Evolutionary conservation across 495 filamentous ascomycete species (phyloP), one percentile per base, ranked within the genome.

Genomic region (Tuber calosporum): DNA sequence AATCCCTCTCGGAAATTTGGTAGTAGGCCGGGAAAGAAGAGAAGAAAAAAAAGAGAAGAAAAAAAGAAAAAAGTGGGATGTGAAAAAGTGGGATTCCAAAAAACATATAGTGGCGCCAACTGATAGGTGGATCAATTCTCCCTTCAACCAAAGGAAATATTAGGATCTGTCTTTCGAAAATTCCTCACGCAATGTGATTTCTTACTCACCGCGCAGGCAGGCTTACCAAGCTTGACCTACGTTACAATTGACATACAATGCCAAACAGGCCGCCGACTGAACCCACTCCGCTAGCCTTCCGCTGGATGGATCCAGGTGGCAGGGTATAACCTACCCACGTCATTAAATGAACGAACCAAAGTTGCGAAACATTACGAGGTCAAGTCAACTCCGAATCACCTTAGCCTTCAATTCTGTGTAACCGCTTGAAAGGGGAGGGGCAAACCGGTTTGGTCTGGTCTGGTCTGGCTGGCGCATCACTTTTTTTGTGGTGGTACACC

Each of bases 71-170:
- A n/a, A n/a, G n/a, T n/a, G n/a, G n/a, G n/a, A 62, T 19, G 53
- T 34, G 26, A 34, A 62, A 53, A 34, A 34, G 53, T 15, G 53
- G 53, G 26, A 34, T 34, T 34, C 53, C 53, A 30, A 62, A 62
- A 62, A 62, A 34, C 26, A 62, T 62, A 62, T 34, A 62, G 53
- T 62, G 53, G 53, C 53, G 26, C 30, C 26, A 62, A 62, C 13
- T 62, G 53, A 62, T 62, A 62, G 53, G 53, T 34, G 30, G 53
- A 62, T 62, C 53, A 62, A 62, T 62, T 19, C 26, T 62, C 53
- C 53, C 26, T 62, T 15, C 53, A 62, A 62, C 53, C 53, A 62
- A 62, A 17, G 53, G 26, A 62, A 34, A 34, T 62, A 30, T 62
- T 5, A 34, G 53, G 53, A 62, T 62, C 13, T 15, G 26, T 17